phyloP scores from a whole-genome alignment of 23 red algal genomes.

The Gracilariopsis chorda region DNA sequence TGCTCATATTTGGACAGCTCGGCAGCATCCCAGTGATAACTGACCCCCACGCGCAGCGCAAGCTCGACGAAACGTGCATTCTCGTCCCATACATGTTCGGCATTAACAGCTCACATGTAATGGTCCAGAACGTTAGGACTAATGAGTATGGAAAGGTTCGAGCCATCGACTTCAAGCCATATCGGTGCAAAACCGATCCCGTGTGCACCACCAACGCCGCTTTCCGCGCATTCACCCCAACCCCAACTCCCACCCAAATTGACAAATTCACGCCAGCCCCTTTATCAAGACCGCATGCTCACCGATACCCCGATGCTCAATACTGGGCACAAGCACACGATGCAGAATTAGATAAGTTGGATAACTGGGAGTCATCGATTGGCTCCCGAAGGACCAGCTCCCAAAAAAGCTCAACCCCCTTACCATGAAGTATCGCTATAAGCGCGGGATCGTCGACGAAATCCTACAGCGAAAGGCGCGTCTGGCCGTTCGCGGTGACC shows the following conservation, averaged over 20 bases:
- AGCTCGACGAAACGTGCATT: neutral
- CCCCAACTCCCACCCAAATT: neutral
- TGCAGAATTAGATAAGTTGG: neutral
- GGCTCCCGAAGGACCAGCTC: neutral
- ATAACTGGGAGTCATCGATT: constrained; percentile 11
- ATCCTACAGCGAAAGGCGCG: neutral
- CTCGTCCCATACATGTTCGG: neutral
- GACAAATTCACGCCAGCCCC: neutral
- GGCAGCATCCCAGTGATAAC: neutral
- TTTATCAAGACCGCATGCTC: neutral
- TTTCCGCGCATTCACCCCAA: neutral
- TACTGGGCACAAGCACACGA: constrained; percentile 4
- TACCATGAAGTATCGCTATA: neutral
- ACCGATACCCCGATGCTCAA: neutral
- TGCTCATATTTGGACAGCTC: neutral
- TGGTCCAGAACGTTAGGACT: neutral
- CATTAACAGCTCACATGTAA: neutral
- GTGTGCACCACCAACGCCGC: neutral
- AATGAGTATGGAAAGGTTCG: neutral
- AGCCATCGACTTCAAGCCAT: constrained; percentile 10
- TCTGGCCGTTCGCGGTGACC: neutral
- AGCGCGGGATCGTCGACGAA: neutral
- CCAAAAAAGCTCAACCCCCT: neutral
- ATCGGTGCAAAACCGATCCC: neutral
- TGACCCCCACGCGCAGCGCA: neutral